These are phyloP conservation scores for Silene vulgaris DNA, from an alignment of 179 eudicot species.

Conservation along the genomic window DNA sequence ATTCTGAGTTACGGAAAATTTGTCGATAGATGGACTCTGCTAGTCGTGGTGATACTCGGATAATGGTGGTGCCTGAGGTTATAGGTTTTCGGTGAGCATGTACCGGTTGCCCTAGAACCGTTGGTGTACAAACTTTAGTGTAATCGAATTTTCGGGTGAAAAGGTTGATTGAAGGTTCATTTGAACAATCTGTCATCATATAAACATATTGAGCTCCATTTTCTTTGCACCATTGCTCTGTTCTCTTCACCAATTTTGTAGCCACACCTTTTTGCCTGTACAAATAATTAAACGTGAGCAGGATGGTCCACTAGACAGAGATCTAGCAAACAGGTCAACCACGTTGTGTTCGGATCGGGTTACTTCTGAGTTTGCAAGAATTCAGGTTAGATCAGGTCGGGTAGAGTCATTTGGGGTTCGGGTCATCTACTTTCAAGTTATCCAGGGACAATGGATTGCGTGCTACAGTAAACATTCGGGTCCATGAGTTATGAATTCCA, in stretches of 20 bases:
- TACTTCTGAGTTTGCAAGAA: too few relatives aligned
- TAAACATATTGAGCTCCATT: constrained; percentile 66
- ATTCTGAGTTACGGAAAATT: constrained; percentile 40
- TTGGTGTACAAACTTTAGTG: constrained; percentile 51
- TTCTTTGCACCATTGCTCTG: constrained; percentile 67
- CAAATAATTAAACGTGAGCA: neutral
- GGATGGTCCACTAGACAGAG: too few relatives aligned
- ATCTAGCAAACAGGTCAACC: too few relatives aligned
- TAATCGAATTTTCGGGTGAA: constrained; percentile 58
- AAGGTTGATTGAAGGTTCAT: constrained; percentile 65
- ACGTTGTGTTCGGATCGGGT: too few relatives aligned
- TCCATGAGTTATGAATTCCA: too few relatives aligned
- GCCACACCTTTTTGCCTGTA: constrained; percentile 70
- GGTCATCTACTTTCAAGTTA: too few relatives aligned
- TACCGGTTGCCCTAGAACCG: constrained; percentile 70
- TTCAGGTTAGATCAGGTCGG: too few relatives aligned
- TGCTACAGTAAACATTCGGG: too few relatives aligned
- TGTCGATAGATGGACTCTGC: constrained; percentile 44
- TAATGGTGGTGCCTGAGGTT: constrained; percentile 33
- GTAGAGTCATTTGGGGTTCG: too few relatives aligned
- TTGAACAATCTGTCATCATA: constrained; percentile 79
- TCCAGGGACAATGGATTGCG: too few relatives aligned
- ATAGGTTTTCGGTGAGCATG: constrained; percentile 61
- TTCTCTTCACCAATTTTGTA: constrained; percentile 42
- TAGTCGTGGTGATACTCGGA: constrained; percentile 37